Evolutionary conservation across 2,329 filamentous ascomycete genomes (phyloP).

Genomic region (Exophiala oligosperma): DNA sequence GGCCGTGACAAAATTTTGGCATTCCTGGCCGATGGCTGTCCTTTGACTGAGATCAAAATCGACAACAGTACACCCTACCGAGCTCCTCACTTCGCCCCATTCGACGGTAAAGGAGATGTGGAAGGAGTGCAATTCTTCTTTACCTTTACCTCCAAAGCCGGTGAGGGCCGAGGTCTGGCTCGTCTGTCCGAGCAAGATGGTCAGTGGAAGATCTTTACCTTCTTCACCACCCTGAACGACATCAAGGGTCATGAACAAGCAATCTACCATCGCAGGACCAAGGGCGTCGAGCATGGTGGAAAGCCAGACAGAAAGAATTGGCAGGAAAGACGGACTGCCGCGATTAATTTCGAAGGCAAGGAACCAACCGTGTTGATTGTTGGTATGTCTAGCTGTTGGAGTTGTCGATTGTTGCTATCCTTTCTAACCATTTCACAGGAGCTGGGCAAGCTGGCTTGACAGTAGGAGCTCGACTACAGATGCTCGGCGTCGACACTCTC

Average conservation of each 20-base stretch:
- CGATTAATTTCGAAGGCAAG: constrained; percentile 50
- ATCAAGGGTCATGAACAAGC: constrained; percentile 57
- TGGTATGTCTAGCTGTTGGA: constrained; percentile 43
- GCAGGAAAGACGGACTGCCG: constrained; percentile 53
- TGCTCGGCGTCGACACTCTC: constrained; percentile 56
- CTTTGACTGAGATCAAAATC: constrained; percentile 47
- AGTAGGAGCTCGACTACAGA: constrained; percentile 59
- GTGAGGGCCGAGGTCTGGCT: constrained; percentile 57
- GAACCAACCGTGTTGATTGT: constrained; percentile 63
- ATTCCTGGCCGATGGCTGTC: constrained; percentile 40
- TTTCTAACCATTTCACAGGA: constrained; percentile 38
- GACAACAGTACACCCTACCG: constrained; percentile 49
- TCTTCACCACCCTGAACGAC: constrained; percentile 61
- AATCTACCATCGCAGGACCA: constrained; percentile 48
- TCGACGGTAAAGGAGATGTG: constrained; percentile 53
- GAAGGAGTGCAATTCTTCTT: constrained; percentile 60
- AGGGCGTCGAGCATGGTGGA: constrained; percentile 58
- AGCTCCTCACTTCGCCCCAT: constrained; percentile 44
- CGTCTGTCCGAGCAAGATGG: constrained; percentile 48
- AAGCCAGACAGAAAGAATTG: constrained; percentile 59
- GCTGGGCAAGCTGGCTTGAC: constrained; percentile 63
- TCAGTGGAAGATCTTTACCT: constrained; percentile 62
- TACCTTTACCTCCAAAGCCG: constrained; percentile 54
- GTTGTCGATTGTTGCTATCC: constrained; percentile 4
- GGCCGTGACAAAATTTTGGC: constrained; percentile 42